A percentile compares a stretch with the other conserved stretches of the same genome.
Conservation (phyloP, 768 basidiomycete genomes). For the Stropharia rugosoannulata region DNA sequence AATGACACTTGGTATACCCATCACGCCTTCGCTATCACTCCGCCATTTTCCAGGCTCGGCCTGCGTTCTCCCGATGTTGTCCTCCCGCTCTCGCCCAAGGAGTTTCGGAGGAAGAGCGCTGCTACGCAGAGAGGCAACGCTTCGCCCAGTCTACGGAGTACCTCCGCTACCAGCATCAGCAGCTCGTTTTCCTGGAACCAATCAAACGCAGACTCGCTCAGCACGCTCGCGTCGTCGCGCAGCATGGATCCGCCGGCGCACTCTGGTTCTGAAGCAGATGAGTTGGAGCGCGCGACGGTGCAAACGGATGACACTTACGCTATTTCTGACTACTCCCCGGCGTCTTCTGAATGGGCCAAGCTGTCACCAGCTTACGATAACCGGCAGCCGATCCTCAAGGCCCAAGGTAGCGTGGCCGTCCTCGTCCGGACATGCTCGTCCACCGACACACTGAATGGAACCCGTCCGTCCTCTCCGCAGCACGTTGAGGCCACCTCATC, state of each 20-base stretch:
- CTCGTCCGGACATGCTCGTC: background rate
- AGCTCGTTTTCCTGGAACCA: background rate
- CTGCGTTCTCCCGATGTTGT: constrained; percentile 4
- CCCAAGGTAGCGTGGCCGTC: too few species aligned
- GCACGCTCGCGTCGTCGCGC: background rate
- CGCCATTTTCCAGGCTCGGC: constrained; percentile 2
- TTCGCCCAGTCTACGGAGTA: background rate
- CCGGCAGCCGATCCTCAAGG: background rate
- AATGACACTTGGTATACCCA: constrained; percentile 1
- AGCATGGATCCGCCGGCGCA: background rate
- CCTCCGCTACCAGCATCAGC: background rate
- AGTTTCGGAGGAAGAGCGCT: background rate
- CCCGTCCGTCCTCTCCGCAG: background rate
- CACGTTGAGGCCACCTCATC: background rate
- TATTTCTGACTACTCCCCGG: background rate
- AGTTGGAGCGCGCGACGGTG: background rate
- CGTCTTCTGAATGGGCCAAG: background rate
- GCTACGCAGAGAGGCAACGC: background rate
- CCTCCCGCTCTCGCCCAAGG: constrained; percentile 1
- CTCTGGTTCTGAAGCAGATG: background rate
- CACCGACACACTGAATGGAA: background rate
- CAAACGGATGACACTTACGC: background rate
- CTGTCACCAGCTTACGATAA: background rate
- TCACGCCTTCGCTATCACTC: constrained; percentile 2
- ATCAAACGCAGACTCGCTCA: background rate